Evolutionary conservation across 371 early-diverging fungal genomes (phyloP).

Genomic region (Syncephalastrum sp.): DNA sequence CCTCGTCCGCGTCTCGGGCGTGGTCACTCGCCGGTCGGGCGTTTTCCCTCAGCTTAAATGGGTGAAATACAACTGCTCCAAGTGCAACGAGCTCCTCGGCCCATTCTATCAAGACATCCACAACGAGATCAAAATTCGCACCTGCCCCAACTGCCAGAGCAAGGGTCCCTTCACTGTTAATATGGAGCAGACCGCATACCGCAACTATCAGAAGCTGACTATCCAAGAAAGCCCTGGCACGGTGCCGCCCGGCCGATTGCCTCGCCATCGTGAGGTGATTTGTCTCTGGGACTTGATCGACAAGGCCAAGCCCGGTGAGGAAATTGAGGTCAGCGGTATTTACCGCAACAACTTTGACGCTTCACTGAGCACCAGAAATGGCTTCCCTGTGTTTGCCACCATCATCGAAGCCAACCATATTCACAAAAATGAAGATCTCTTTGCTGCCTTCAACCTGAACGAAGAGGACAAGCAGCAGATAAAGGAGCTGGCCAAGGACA

Average conservation of each 20-base stretch:
- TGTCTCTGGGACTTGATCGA: slow-evolving; percentile 98
- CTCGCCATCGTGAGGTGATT: slow-evolving; percentile 95
- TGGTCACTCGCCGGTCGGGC: slow-evolving; percentile 94
- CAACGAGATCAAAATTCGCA: slow-evolving; percentile 80
- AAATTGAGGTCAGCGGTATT: slow-evolving; percentile 97
- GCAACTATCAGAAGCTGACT: slow-evolving; percentile 98
- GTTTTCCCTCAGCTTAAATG: slow-evolving; percentile 98
- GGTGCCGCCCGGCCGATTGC: slow-evolving; percentile 97
- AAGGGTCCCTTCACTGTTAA: slow-evolving; percentile 93
- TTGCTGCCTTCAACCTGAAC: slow-evolving; percentile 81
- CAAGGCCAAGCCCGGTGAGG: slow-evolving; percentile 97
- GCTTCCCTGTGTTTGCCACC: slow-evolving; percentile 98
- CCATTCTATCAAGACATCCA: slow-evolving; percentile 95
- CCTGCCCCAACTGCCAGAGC: slow-evolving; percentile 94
- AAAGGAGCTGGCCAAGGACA: slow-evolving; percentile 75
- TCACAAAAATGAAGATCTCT: slow-evolving; percentile 85
- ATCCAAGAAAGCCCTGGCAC: slow-evolving; percentile 98
- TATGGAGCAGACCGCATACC: slow-evolving; percentile 93
- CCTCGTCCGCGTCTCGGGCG: slow-evolving; percentile 93
- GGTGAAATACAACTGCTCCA: slow-evolving; percentile 96
- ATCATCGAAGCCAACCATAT: slow-evolving; percentile 96
- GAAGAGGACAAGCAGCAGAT: slow-evolving; percentile 94
- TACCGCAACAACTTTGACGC: slow-evolving; percentile 97
- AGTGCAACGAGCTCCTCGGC: slow-evolving; percentile 94
- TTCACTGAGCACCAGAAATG: slow-evolving; percentile 89